Evolutionary conservation across 306 rosid genomes (phyloP), one percentile per base, ranked within the genome.

Genomic region (Sechiopsis laciniata): DNA sequence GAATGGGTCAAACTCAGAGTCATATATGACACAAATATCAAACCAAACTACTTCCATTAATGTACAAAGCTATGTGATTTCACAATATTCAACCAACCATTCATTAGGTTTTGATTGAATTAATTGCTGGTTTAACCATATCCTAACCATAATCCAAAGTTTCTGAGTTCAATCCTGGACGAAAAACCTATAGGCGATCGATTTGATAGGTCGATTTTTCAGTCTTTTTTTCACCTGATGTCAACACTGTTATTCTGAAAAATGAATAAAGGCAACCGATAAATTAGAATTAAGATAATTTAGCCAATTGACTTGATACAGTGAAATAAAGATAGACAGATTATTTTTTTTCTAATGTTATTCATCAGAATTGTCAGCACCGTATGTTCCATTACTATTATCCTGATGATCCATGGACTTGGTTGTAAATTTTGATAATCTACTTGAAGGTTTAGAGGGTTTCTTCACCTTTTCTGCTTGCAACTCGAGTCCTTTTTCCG

Each of bases 401-500:
- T 82, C 85, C 71, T 84, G 86, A 75, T 84, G 83, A 79, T 76
- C 70, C 58, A 81, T 72, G 74, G 80, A 74, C 80, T 82, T 90
- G 70, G 55, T 80, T 76, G 77, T 85, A 63, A 78, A 78, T 82
- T 80, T 87, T 10, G 81, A 81, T 6, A 78, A 52, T 78, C 84
- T 87, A 80, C 83, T 80, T 52, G 83, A 62, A 76, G 80, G 66
- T 79, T 89, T 89, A 76, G 79, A 82, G 14, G 93, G 89, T 62
- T 80, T 87, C 78, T 80, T 86, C 53, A 77, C 89, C 80, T 80
- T 89, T 81, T 91, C 95, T 5, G 88, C 96, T 84, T 91, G 97
- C 85, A 89, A 80, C 77, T 87, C 97, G 82, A 91, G 76, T 75
- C 88, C 90, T 80, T 89, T 91, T 82, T 91, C 97, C 0, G 97